Evolutionary conservation across 768 basidiomycete species (phyloP).

Genomic region (Tricholoma matsutake): DNA sequence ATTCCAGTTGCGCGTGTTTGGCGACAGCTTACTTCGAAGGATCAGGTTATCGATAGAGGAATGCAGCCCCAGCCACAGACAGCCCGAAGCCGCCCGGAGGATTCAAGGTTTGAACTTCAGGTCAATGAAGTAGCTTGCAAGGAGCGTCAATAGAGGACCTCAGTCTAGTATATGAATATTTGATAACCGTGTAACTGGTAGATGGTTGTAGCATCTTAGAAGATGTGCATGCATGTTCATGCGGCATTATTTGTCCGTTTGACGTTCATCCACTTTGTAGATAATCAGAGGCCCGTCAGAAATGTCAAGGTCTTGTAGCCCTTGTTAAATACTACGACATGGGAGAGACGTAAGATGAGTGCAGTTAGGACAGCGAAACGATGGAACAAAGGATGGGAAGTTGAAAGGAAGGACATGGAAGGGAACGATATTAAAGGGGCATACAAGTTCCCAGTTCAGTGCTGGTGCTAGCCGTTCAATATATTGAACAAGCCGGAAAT

Average conservation of each 20-base stretch:
- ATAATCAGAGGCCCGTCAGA: background rate
- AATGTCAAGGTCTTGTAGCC: background rate
- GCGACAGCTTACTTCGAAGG: background rate
- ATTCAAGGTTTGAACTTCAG: background rate
- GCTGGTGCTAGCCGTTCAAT: conserved; percentile 3
- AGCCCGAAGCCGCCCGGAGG: background rate
- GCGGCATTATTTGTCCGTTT: background rate
- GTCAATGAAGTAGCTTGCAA: no score
- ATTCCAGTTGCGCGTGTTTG: background rate
- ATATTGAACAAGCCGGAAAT: conserved; percentile 4
- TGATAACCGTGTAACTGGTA: no score
- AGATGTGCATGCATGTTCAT: no score
- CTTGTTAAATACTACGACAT: background rate
- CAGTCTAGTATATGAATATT: no score
- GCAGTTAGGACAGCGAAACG: background rate
- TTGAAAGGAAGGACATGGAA: background rate
- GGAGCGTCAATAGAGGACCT: no score
- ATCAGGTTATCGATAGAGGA: background rate
- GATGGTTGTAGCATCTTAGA: no score
- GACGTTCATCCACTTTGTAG: background rate
- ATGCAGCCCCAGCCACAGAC: background rate
- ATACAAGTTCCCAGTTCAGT: background rate
- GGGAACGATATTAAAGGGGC: conserved; percentile 4
- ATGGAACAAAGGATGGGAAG: background rate
- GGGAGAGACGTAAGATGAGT: background rate